Conservation (phyloP, 140 eudicot genomes). For the Flaveria floridana region DNA sequence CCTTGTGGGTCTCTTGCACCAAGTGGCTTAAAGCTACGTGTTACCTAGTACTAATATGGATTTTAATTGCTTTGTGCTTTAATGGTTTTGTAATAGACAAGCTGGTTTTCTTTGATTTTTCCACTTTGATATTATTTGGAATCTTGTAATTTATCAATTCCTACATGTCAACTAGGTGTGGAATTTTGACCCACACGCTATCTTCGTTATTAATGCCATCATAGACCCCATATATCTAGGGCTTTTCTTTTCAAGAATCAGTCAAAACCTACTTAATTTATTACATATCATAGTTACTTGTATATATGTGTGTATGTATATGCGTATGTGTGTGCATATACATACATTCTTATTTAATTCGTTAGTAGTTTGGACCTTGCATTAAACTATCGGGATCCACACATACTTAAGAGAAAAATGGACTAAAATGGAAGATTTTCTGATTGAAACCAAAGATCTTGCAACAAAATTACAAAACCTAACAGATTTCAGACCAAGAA, state of each 20-base stretch:
- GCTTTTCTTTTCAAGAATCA: slow-evolving; percentile 28
- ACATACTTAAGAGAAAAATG: background rate
- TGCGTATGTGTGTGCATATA: too few species aligned
- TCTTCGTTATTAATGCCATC: slow-evolving; percentile 27
- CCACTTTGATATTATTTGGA: slow-evolving; percentile 2
- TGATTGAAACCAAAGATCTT: background rate
- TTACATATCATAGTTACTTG: background rate
- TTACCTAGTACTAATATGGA: slow-evolving; percentile 13
- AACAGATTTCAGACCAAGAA: background rate
- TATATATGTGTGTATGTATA: too few species aligned
- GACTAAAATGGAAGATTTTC: background rate
- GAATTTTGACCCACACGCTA: slow-evolving; percentile 29
- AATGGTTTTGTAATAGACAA: slow-evolving; percentile 22
- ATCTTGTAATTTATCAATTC: slow-evolving; percentile 21
- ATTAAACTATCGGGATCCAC: background rate
- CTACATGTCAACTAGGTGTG: slow-evolving; percentile 29
- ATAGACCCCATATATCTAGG: slow-evolving; percentile 22
- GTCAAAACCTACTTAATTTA: slow-evolving; percentile 16
- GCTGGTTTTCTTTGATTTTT: slow-evolving; percentile 31
- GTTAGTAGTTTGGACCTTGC: background rate
- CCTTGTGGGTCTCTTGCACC: slow-evolving; percentile 23
- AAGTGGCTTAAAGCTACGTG: slow-evolving; percentile 31
- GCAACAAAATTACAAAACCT: background rate
- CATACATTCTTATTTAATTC: too few species aligned
- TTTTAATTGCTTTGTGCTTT: slow-evolving; percentile 21